phyloP scores from a whole-genome alignment of 495 filamentous ascomycete genomes.

The Aspergillus panamensis region DNA sequence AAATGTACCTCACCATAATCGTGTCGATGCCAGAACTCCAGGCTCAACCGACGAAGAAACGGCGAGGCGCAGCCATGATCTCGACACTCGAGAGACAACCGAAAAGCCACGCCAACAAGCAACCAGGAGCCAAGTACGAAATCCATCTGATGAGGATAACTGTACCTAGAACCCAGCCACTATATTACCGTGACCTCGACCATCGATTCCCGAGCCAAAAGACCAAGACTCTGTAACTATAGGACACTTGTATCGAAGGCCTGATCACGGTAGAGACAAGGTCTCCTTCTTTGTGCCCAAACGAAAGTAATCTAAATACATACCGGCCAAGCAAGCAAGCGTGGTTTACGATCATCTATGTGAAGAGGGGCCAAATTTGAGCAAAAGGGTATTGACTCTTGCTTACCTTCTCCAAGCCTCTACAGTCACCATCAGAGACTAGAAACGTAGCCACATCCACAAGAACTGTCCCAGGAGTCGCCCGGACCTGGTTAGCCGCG shows the following conservation, averaged over 20 bases:
- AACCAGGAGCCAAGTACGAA: conserved; percentile 47
- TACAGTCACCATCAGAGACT: conserved; percentile 61
- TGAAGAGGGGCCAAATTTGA: conserved; percentile 12
- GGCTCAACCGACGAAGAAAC: conserved; percentile 32
- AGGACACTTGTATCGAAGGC: conserved; percentile 92
- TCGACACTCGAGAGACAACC: conserved; percentile 10
- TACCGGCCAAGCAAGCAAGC: background rate
- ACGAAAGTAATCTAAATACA: background rate
- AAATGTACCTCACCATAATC: conserved; percentile 56
- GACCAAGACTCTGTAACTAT: conserved; percentile 48
- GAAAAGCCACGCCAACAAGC: conserved; percentile 16
- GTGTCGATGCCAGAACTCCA: conserved; percentile 51
- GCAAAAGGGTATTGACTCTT: background rate
- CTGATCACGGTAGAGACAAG: conserved; percentile 52
- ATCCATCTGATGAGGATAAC: conserved; percentile 48
- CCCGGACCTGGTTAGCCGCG: conserved; percentile 63
- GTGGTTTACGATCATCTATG: no score
- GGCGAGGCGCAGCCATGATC: conserved; percentile 25
- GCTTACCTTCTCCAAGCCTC: conserved; percentile 58
- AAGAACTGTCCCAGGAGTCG: conserved; percentile 63
- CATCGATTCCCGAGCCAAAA: conserved; percentile 15
- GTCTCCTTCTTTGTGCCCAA: conserved; percentile 89
- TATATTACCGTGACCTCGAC: conserved; percentile 15
- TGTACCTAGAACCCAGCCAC: conserved; percentile 18
- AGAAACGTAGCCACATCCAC: conserved; percentile 78